These are phyloP conservation scores for Podospora bellae-mahoneyi DNA, from an alignment of 495 filamentous ascomycete species.

Conservation along the genomic window DNA sequence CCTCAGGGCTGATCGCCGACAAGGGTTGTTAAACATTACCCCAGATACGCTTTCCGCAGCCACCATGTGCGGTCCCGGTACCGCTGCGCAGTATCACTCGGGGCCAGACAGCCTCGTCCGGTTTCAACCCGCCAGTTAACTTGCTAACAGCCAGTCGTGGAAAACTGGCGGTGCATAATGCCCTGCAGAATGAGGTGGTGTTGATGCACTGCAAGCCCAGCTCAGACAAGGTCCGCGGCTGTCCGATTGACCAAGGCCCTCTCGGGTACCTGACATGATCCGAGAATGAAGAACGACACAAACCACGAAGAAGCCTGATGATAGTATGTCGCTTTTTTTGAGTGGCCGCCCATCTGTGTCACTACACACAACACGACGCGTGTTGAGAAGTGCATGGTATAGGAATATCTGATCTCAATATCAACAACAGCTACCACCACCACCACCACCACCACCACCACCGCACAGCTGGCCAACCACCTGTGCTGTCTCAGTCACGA, in stretches of 20 bases:
- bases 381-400: background rate
- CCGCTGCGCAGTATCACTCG: background rate
- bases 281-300: slow-evolving; percentile 1
- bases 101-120: background rate
- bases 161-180: slow-evolving; percentile 5
- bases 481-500: background rate
- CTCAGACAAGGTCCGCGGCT: background rate
- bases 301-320: background rate
- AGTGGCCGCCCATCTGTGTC: background rate
- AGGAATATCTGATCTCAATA: background rate
- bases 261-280: slow-evolving; percentile 11
- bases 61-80: background rate
- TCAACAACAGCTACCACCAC: background rate
- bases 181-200: slow-evolving; percentile 8
- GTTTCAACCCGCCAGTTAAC: background rate
- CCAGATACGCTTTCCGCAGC: background rate
- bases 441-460: background rate
- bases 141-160: background rate
- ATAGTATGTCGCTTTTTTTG: background rate
- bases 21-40: slow-evolving; percentile 9
- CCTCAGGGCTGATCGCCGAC: slow-evolving; percentile 22
- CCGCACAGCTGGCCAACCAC: background rate
- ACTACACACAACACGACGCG: background rate
- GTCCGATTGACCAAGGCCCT: background rate
- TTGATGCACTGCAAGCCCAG: background rate